Evolutionary conservation across 768 basidiomycete genomes (phyloP), one percentile per base, ranked within the genome.

Genomic region (Pholiota microspora): DNA sequence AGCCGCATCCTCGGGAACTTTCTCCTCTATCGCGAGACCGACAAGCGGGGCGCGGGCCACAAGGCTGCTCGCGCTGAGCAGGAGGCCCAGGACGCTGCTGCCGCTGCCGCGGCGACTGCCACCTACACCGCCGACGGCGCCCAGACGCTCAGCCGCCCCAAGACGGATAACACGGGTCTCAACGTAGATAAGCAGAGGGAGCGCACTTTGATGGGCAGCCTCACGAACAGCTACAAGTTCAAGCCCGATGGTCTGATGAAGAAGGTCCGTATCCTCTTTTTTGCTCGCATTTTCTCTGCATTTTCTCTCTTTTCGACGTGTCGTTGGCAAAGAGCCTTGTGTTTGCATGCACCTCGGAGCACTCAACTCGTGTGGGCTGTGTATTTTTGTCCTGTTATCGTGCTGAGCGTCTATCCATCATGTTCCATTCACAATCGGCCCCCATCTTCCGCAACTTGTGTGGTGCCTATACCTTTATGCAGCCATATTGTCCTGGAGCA

Each of bases 171-270:
- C 36, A 34, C 58, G 13, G 64, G 82, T 51, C 60, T 76, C 0
- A 74, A 77, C 29, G 69, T 89, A 51, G 89, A 93, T 66, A 83
- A 85, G 59, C 78, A 85, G 38, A 80, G 86, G 45, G 94, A 97
- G 69, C 77, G 93, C 46, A 84, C 82, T 23, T 78, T 98, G 31
- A 83, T 96, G 48, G 95, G 95, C 28, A 94, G 92, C 64, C 72
- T 98, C 64, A 97, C 94, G 7, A 94, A 93, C 71, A 89, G 84
- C 67, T 88, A 90, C 79, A 93, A 93, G 71, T 98, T 96, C 80
- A 96, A 95, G 67, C 70, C 79, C 0, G 88, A 93, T 54, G 96
- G 96, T 6, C 81, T 98, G 69, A 93, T 98, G 85, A 98, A 98
- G 78, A 97, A 98, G 84, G 96, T 94, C 42, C 61, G 82, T 70